Evolutionary conservation across 306 rosid genomes (phyloP), one percentile per base, ranked within the genome.

Genomic region (Vigna hirtella): DNA sequence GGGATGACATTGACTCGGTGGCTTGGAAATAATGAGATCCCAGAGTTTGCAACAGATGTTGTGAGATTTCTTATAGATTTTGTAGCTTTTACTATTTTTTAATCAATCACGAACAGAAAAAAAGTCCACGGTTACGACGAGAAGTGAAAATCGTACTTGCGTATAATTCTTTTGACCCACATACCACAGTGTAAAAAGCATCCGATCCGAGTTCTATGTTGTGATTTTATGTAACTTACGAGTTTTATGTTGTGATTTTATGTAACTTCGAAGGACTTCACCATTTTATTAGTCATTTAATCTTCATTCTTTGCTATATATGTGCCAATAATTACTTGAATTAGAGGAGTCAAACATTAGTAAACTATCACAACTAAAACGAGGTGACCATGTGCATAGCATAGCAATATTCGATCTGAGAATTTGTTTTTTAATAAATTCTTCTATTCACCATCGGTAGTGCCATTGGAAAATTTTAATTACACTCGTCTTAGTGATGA

Each of bases 1-100:
- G 96, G 85, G 99, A 96, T 55, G 99, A 93, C 82, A 96, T 96
- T 45, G 98, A 96, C 53, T 80, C 96, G 3, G 99, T 96, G 43
- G 96, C 97, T 51, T 96, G 99, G 99, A 96, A 87, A 87, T 96
- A 82, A 81, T 58, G 55, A 79, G 61, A 66, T 76, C 64, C 64
- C 55, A 30, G 34, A 20, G 69, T 74, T 75, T 70, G 78, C 76
- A 32, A 58, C 69, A 57, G 61, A 49, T 75, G 61, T 22, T 13
- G 17, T 2, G 48, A 50, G 43, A 82, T 76, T 85, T 72, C 42
- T 42, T 57, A 14, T 79, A 70, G 49, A 74, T 70, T 57, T 34
- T 56, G 13, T 72, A 5, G 30, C 71, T 70, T 17, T 28, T 43
- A 53, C 68, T 42, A 70, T 69, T 82, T 50, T 70, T 48, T 49